A percentile compares a stretch with the other conserved stretches of the same genome.
Evolutionary conservation across 345 rosid species (phyloP).

Genomic region (Draba incana): DNA sequence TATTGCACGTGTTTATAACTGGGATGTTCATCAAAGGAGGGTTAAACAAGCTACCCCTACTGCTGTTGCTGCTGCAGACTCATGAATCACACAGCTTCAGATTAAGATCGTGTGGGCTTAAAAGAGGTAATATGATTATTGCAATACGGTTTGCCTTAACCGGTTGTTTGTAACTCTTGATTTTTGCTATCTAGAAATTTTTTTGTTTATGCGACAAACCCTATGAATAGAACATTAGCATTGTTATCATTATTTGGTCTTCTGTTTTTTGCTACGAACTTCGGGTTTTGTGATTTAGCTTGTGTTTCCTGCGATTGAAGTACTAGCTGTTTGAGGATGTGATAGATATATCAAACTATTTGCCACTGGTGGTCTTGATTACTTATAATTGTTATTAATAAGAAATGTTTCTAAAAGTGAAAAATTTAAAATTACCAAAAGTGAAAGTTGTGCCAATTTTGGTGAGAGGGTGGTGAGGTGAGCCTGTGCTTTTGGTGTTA

Average conservation of each 20-base stretch:
- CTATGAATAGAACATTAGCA: constrained; percentile 23
- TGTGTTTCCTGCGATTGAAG: constrained; percentile 3
- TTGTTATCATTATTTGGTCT: constrained; percentile 26
- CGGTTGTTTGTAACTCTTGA: constrained; percentile 10
- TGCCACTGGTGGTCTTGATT: constrained; percentile 6
- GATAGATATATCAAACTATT: constrained; percentile 26
- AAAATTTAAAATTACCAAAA: constrained; percentile 6
- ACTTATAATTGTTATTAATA: background rate
- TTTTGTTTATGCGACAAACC: constrained; percentile 20
- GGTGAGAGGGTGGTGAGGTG: background rate
- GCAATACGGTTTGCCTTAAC: background rate
- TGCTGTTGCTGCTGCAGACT: constrained; percentile 48
- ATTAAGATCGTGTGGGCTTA: constrained; percentile 1
- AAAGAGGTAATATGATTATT: constrained; percentile 20
- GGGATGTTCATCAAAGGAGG: constrained; percentile 92
- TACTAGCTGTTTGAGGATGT: constrained; percentile 27
- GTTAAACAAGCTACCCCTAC: constrained; percentile 54
- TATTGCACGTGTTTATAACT: constrained; percentile 80
- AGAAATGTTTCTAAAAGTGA: constrained; percentile 13
- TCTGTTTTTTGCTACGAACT: background rate
- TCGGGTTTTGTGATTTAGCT: constrained; percentile 5
- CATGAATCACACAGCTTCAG: constrained; percentile 37
- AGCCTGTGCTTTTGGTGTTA: constrained; percentile 19
- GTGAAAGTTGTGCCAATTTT: constrained; percentile 17
- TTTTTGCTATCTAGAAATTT: constrained; percentile 19